A percentile compares a stretch with the other conserved stretches of the same genome.
These are phyloP conservation scores for Wallacemonas sp. DNA, from an alignment of 208 protist genomes.

Conservation along the genomic window DNA sequence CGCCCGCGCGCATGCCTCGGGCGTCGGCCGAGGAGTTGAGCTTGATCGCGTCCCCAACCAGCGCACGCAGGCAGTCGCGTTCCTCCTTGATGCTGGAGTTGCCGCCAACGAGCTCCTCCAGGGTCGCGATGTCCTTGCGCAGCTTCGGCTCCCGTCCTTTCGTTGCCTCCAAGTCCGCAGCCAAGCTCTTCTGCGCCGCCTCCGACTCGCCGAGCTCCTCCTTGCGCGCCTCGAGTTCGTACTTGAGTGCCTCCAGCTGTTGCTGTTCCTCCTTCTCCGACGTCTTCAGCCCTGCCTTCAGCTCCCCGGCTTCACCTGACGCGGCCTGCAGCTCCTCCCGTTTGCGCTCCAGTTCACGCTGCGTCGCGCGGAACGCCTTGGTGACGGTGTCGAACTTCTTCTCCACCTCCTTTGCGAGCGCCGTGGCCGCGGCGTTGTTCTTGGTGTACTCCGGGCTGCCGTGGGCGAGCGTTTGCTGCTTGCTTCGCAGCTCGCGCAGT, in stretches of 20 bases:
- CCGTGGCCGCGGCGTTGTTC: conserved; percentile 1
- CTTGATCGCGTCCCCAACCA: conserved; percentile 31
- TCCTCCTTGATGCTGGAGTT: conserved; percentile 12
- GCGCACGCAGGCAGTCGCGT: conserved; percentile 17
- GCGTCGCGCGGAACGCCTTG: conserved; percentile 8
- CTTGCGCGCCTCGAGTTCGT: background rate
- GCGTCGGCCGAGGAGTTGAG: conserved; percentile 10
- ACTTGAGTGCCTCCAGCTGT: conserved; percentile 5
- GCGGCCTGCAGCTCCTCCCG: background rate
- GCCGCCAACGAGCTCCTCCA: conserved; percentile 8
- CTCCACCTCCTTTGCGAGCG: conserved; percentile 9
- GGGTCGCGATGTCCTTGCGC: conserved; percentile 5
- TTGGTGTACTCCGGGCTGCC: conserved; percentile 8
- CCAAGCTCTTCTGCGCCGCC: conserved; percentile 5
- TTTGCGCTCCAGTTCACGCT: conserved; percentile 2
- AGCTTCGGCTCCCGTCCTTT: conserved; percentile 12
- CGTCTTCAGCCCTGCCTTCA: background rate
- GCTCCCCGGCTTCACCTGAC: conserved; percentile 13
- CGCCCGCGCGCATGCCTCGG: background rate
- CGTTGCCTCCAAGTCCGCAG: background rate
- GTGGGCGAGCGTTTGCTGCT: background rate
- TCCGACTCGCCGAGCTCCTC: conserved; percentile 3
- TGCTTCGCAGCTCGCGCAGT: background rate
- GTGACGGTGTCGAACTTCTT: conserved; percentile 10
- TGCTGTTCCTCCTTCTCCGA: background rate